A percentile compares a stretch with the other conserved stretches of the same genome.
Conservation (phyloP, 805 yeast genomes). For the Candida nanaspora region DNA sequence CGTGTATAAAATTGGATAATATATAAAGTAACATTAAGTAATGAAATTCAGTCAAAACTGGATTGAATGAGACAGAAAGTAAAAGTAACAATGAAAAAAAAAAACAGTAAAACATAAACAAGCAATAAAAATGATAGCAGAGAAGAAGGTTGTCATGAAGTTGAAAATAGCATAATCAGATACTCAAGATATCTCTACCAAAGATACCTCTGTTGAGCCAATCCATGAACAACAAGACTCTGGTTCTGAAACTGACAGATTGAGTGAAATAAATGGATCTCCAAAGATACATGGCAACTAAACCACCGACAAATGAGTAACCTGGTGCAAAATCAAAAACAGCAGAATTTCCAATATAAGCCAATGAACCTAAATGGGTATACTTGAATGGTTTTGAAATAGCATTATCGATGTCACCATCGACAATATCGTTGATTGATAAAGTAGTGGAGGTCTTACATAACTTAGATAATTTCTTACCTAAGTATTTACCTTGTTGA, state of each 20-base stretch:
- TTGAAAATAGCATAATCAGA: background rate
- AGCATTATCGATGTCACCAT: slow-evolving; percentile 50
- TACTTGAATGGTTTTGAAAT: slow-evolving; percentile 53
- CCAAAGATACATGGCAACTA: slow-evolving; percentile 68
- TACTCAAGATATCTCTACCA: slow-evolving; percentile 38
- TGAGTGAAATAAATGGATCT: slow-evolving; percentile 65
- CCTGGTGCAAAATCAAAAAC: slow-evolving; percentile 61
- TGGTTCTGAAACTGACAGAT: slow-evolving; percentile 55
- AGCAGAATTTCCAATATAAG: slow-evolving; percentile 65
- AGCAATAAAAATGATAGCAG: background rate
- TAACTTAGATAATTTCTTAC: slow-evolving; percentile 48
- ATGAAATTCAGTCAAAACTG: too few relatives aligned
- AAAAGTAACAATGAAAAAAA: background rate
- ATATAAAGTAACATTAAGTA: too few relatives aligned
- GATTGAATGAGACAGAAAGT: too few relatives aligned
- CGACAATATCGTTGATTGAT: slow-evolving; percentile 36
- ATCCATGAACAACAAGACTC: slow-evolving; percentile 58
- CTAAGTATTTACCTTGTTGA: slow-evolving; percentile 64
- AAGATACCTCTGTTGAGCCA: slow-evolving; percentile 59
- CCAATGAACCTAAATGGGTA: slow-evolving; percentile 59
- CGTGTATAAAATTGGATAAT: too few relatives aligned
- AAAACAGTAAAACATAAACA: background rate
- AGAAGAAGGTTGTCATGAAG: background rate
- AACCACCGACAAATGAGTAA: slow-evolving; percentile 55
- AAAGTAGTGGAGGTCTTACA: slow-evolving; percentile 39